A percentile compares a stretch with the other conserved stretches of the same genome.
Evolutionary conservation across 2,329 filamentous ascomycete species (phyloP).

Genomic region (Phialophora chinensis): DNA sequence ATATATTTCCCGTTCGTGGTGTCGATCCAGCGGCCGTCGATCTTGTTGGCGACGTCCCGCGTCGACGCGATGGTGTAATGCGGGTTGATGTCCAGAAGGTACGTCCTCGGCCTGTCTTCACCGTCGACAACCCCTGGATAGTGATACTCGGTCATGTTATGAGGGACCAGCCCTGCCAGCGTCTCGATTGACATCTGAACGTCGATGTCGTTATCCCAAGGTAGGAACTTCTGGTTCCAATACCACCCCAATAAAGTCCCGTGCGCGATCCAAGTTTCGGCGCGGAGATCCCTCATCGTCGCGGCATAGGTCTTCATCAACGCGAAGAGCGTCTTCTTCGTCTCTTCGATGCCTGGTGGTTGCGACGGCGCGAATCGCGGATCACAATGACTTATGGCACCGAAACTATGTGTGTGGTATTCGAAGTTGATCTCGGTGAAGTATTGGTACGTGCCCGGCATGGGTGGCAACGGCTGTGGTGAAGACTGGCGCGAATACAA

Average conservation of each 20-base stretch:
- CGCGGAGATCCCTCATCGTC: constrained; percentile 23
- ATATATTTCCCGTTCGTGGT: constrained; percentile 30
- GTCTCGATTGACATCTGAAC: constrained; percentile 27
- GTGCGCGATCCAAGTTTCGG: constrained; percentile 32
- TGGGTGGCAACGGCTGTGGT: constrained; percentile 8
- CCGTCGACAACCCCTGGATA: constrained; percentile 1
- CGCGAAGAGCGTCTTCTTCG: constrained; percentile 7
- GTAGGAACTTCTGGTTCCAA: constrained; percentile 32
- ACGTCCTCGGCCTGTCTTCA: constrained; percentile 15
- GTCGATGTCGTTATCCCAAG: constrained; percentile 34
- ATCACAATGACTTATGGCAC: constrained; percentile 26
- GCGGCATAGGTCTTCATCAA: constrained; percentile 21
- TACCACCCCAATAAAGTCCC: constrained; percentile 30
- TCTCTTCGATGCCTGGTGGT: constrained; percentile 16
- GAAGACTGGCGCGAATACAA: constrained; percentile 5
- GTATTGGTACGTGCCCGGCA: constrained; percentile 30
- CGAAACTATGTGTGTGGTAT: constrained; percentile 26
- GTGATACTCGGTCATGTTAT: constrained; percentile 29
- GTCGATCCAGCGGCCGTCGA: constrained; percentile 34
- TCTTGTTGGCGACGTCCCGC: constrained; percentile 29
- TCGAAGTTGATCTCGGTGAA: constrained; percentile 26
- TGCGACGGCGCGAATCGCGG: constrained; percentile 21
- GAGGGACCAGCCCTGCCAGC: neutral
- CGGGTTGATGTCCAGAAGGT: constrained; percentile 33
- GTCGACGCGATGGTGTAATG: constrained; percentile 23